phyloP scores from a whole-genome alignment of 352 stramenopile species.

The Phytophthora gonapodyides region DNA sequence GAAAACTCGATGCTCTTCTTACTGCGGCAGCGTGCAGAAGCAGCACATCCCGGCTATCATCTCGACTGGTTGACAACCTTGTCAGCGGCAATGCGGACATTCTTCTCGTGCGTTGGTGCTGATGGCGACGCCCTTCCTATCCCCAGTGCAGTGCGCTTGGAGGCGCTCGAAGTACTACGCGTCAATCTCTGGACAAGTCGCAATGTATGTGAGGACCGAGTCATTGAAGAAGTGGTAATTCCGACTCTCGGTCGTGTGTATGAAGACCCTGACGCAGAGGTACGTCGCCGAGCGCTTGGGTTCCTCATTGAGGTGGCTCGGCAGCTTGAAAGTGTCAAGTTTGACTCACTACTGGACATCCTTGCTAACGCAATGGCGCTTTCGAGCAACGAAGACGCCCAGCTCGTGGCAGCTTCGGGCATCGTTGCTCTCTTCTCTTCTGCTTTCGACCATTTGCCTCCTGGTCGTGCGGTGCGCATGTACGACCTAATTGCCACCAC shows the following conservation, averaged over 20 bases:
- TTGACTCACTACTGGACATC: slow-evolving; percentile 80
- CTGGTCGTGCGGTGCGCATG: slow-evolving; percentile 68
- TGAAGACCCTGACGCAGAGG: slow-evolving; percentile 62
- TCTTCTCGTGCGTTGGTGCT: slow-evolving; percentile 52
- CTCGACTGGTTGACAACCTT: slow-evolving; percentile 69
- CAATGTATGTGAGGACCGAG: slow-evolving; percentile 82
- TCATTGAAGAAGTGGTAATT: slow-evolving; percentile 86
- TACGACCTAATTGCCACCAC: slow-evolving; percentile 77
- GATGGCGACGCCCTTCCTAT: slow-evolving; percentile 43
- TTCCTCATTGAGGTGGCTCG: slow-evolving; percentile 74
- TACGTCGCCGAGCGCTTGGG: slow-evolving; percentile 62
- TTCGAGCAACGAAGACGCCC: slow-evolving; percentile 70
- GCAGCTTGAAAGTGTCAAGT: slow-evolving; percentile 81
- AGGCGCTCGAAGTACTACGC: slow-evolving; percentile 72
- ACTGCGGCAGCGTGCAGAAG: slow-evolving; percentile 63
- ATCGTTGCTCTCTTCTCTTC: slow-evolving; percentile 80
- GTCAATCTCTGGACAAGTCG: slow-evolving; percentile 77
- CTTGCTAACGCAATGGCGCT: slow-evolving; percentile 69
- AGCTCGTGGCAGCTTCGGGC: slow-evolving; percentile 57
- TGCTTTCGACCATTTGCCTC: slow-evolving; percentile 81
- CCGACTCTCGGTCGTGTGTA: slow-evolving; percentile 72
- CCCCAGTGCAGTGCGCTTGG: slow-evolving; percentile 55
- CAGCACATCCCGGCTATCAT: slow-evolving; percentile 68
- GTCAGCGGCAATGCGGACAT: slow-evolving; percentile 53
- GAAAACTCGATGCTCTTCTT: slow-evolving; percentile 65